These are phyloP conservation scores for Dovyalis caffra DNA, from an alignment of 345 rosid species.

Conservation along the genomic window DNA sequence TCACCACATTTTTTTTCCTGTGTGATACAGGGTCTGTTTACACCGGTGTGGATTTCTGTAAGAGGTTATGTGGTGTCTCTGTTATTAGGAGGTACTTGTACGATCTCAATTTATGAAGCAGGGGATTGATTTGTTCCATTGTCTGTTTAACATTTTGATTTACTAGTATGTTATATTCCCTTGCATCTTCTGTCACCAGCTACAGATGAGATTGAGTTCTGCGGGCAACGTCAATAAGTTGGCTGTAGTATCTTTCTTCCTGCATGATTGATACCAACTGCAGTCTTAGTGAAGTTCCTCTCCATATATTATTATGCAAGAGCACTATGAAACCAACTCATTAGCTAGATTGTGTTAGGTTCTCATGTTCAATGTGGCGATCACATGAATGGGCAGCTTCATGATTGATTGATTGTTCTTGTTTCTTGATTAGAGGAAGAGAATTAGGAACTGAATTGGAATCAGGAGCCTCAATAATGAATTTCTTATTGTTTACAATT, in stretches of 20 bases:
- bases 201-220: neutral
- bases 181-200: neutral
- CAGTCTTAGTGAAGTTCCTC: neutral
- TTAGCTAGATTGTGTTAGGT: neutral
- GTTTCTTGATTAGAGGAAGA: neutral
- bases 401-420: neutral
- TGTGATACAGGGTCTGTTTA: constrained; percentile 79
- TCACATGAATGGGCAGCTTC: neutral
- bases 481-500: neutral
- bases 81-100: constrained; percentile 85
- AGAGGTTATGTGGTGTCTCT: constrained; percentile 95
- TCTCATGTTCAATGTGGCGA: neutral
- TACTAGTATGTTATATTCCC: neutral
- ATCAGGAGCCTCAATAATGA: neutral
- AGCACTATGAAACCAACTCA: neutral
- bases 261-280: too few relatives aligned
- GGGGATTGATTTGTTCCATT: neutral
- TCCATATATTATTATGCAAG: neutral
- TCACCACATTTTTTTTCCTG: constrained; percentile 1
- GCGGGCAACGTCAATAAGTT: neutral
- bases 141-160: neutral
- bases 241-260: neutral
- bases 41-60: constrained; percentile 98
- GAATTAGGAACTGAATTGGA: neutral
- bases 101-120: constrained; percentile 17